Percentiles rank a stretch among this genome's conserved stretches.
phyloP scores from a whole-genome alignment of 139 green algal species.

The Chlorella sp. region DNA sequence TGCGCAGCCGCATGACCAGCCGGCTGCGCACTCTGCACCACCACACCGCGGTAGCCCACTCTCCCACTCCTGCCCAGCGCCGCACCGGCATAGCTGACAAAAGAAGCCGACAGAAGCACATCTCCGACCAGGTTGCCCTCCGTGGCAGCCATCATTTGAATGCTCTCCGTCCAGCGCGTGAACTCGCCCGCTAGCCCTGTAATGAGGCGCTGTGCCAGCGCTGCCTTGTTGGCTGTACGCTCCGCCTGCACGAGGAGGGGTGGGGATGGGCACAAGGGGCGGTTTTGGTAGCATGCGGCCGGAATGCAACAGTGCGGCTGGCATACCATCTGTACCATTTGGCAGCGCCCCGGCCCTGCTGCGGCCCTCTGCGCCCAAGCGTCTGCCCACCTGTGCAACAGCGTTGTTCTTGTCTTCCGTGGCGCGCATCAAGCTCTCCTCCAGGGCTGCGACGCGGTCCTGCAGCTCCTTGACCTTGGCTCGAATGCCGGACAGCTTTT shows the following conservation, averaged over 20 bases:
- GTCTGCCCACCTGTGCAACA: conserved; percentile 60
- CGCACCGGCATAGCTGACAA: conserved; percentile 85
- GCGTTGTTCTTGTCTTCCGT: conserved; percentile 93
- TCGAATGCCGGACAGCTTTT: conserved; percentile 87
- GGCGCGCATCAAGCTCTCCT: conserved; percentile 87
- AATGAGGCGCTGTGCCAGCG: conserved; percentile 90
- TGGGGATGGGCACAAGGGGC: too few species aligned
- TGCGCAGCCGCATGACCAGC: too few species aligned
- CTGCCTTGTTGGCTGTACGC: conserved; percentile 83
- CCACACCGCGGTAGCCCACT: too few species aligned
- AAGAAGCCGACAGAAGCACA: conserved; percentile 81
- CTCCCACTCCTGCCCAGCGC: too few species aligned
- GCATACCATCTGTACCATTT: too few species aligned
- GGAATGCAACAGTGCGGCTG: too few species aligned
- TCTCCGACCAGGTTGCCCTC: conserved; percentile 79
- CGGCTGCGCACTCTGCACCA: too few species aligned
- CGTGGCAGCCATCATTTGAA: conserved; percentile 70
- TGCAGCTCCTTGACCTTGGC: conserved; percentile 88
- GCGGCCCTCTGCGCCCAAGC: too few species aligned
- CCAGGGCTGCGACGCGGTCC: conserved; percentile 79
- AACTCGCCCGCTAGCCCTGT: conserved; percentile 91
- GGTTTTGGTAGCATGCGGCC: too few species aligned
- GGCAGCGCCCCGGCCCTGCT: too few species aligned
- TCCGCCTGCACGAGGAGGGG: conserved; percentile 69
- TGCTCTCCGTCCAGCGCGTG: conserved; percentile 85